These are phyloP conservation scores for Hirsutella thompsonii DNA, from an alignment of 2,329 filamentous ascomycete species.

Conservation along the genomic window DNA sequence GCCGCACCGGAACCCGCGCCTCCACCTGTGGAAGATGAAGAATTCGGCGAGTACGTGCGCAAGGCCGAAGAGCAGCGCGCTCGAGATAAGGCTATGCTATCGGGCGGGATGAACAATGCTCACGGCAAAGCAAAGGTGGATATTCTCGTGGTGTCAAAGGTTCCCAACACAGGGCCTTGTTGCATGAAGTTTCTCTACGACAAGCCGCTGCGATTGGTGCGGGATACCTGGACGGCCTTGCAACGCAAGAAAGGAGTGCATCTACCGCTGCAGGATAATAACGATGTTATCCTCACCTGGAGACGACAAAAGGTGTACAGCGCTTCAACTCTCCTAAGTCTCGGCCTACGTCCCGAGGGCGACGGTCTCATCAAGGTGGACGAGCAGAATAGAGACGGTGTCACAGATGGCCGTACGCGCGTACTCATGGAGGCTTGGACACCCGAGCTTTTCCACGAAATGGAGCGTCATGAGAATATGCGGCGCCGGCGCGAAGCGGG, in stretches of 20 bases:
- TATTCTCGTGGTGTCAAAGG: slow-evolving; percentile 43
- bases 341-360: slow-evolving; percentile 42
- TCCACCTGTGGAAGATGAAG: slow-evolving; percentile 18
- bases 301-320: slow-evolving; percentile 60
- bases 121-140: slow-evolving; percentile 13
- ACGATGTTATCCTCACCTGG: slow-evolving; percentile 66
- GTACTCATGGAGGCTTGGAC: slow-evolving; percentile 74
- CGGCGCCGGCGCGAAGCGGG: slow-evolving; percentile 29
- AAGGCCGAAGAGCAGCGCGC: slow-evolving; percentile 23
- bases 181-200: slow-evolving; percentile 53
- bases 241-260: slow-evolving; percentile 32
- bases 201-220: slow-evolving; percentile 54
- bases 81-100: slow-evolving; percentile 11
- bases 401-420: slow-evolving; percentile 35
- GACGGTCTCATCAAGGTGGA: slow-evolving; percentile 28
- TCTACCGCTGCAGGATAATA: slow-evolving; percentile 26
- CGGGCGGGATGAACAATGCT: slow-evolving; percentile 5
- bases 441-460: slow-evolving; percentile 40
- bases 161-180: slow-evolving; percentile 42
- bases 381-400: slow-evolving; percentile 25
- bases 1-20: background rate
- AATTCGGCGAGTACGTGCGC: slow-evolving; percentile 31
- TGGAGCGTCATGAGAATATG: slow-evolving; percentile 35
- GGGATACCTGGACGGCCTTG: slow-evolving; percentile 54
- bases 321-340: slow-evolving; percentile 56